Evolutionary conservation across 2,329 filamentous ascomycete species (phyloP), one percentile per base, ranked within the genome.

Genomic region (Dothiorella sarmentorum): DNA sequence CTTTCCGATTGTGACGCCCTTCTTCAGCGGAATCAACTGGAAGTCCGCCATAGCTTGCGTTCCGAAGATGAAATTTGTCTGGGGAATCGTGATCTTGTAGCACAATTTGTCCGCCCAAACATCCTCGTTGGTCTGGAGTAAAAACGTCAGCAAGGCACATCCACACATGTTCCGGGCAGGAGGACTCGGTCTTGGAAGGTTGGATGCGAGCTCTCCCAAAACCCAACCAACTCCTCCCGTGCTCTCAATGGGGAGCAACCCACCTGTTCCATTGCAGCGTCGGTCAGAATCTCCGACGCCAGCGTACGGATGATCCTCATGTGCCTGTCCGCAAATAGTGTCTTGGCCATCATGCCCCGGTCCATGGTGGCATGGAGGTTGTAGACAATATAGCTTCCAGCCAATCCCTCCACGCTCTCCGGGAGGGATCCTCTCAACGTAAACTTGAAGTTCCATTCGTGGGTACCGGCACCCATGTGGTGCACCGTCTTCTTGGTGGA

Each of bases 51-150:
- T 85, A 49, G 97, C 86, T 20, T 82, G 82, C n/a, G 90, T 95
- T 51, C 94, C 94, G 67, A 97, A 96, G 17, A 96, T 89, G 56
- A 96, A 88, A 2, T 94, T 94, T 76, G 97, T 97, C 68, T 91
- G 92, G 0, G 94, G 93, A 10, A 96, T 90, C 60, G 90, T 85
- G 63, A 99, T 91, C 27, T 91, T 93, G 76, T 99, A 99, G 71
- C 96, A 90, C 66, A 97, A 84, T 79, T 99, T 99, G 78, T 96
- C 94, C 5, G 91, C 89, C 94, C 94, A 99, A 63, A 96, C 89
- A 69, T 97, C 97, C 74, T 97, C 92, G 63, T 97, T 92, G 63
- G 90, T 82, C 78, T 83, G 33, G 11, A 38, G 9, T 42, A 33
- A 9, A n/a, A 13, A 11, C 15, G 55, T 58, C 26, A 58, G 55